Base-by-base conservation (phyloP, 768 basidiomycete genomes). In the Pisolithus orientalis region DNA sequence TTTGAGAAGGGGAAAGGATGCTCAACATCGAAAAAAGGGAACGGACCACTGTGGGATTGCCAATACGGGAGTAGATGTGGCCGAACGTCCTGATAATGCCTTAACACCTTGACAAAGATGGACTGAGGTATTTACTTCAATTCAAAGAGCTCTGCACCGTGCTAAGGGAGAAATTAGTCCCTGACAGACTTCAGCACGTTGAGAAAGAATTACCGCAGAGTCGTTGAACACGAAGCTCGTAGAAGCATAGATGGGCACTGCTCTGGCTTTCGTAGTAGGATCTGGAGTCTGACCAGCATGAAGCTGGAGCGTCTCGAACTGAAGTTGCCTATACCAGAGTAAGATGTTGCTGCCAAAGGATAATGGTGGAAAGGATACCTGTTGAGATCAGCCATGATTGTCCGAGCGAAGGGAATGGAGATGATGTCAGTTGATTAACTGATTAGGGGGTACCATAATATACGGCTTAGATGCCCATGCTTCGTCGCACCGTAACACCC, bases 251-350 rank as follows among this genome's bases (percentile, higher is more conserved):
- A 85, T 85, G 0, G 84, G 83, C 2, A 78, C 78, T 1, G 84
- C 84, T 10, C 82, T 75, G 1, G 83, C 79, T 39, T 79, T 79
- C 10, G 80, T 80, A 5, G 78, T 62, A 0, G 77, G 70, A 59
- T 82, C 81, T 1, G 72, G 69, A 4, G 65, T 65, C 50, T 81
- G 78, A 2, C 83, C 84, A 4, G 80, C 83, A 53, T 85, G 83
- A 13, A 85, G 68, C 65, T 84, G 78, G 17, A 82, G 60, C 1
- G 83, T 84, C 58, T 84, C 82, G 56, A 83, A 84, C 55, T 82
- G 77, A 29, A 77, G 76, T 1, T 64, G 63, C 54, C 72, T 69
- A 11, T 21, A n/a, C 16, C n/a, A 31, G 2, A 28, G 14, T 14
- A n/a, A 13, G 24, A 11, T 16, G n/a, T 39, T 17, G 17, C 16